These are phyloP conservation scores for Kodamaea ohmeri DNA, from an alignment of 1,139 yeast genomes.

Conservation along the genomic window DNA sequence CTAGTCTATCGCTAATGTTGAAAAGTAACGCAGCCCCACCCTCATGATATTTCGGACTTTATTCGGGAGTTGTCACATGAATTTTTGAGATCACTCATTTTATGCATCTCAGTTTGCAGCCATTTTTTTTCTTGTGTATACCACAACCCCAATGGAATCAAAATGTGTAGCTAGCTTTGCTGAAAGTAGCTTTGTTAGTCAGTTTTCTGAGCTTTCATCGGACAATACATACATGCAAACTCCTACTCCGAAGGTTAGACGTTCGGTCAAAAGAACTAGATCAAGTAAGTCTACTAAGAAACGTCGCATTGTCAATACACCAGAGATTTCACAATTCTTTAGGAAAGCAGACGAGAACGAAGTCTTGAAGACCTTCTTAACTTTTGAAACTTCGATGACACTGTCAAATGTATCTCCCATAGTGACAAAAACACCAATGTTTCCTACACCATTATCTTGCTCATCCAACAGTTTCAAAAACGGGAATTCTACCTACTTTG, in stretches of 20 bases:
- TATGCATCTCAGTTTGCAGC: background rate
- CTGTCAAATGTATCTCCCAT: background rate
- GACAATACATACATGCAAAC: background rate
- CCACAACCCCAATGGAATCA: no score
- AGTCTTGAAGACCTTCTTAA: background rate
- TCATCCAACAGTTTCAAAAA: background rate
- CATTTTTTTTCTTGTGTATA: background rate
- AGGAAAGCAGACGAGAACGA: background rate
- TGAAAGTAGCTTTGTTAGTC: background rate
- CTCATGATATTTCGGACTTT: no score
- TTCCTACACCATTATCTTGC: background rate
- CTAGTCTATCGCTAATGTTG: no score
- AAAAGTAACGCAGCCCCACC: no score
- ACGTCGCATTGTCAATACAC: background rate
- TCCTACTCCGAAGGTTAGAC: background rate
- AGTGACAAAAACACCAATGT: background rate
- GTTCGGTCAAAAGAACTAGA: background rate
- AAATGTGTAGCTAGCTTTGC: background rate
- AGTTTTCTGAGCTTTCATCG: background rate
- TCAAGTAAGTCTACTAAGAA: background rate
- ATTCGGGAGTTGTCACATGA: background rate
- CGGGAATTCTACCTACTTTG: background rate
- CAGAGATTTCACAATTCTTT: slow-evolving; percentile 2
- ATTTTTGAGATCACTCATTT: no score
- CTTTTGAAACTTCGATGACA: background rate